phyloP scores from a whole-genome alignment of 345 rosid species.

The Hibiscus tridactylites region DNA sequence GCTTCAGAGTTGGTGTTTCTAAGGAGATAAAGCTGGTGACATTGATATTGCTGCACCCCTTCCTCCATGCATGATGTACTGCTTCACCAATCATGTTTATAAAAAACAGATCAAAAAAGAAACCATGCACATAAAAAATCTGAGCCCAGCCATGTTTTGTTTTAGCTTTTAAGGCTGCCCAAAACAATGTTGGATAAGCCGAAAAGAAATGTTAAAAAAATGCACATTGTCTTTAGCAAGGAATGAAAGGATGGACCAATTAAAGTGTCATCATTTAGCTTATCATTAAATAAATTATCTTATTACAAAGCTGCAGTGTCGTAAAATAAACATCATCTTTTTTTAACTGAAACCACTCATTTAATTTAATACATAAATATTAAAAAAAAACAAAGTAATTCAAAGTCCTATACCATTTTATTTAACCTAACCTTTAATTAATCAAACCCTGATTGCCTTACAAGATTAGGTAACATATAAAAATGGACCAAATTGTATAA shows the following conservation, averaged over 20 bases:
- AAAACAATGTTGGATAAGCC: not conserved
- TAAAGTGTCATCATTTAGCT: too few species aligned
- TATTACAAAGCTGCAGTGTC: too few species aligned
- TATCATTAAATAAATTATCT: too few species aligned
- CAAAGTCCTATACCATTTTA: not conserved
- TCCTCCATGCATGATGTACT: not conserved
- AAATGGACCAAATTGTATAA: not conserved
- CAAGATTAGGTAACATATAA: slow-evolving; percentile 15
- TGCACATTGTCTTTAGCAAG: not conserved
- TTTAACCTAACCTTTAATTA: slow-evolving; percentile 11
- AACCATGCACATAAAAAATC: not conserved
- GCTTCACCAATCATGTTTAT: not conserved
- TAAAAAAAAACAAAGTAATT: too few species aligned
- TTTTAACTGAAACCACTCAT: too few species aligned
- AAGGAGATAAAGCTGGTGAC: not conserved
- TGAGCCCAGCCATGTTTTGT: not conserved
- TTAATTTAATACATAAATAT: too few species aligned
- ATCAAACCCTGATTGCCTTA: slow-evolving; percentile 9
- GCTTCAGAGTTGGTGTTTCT: not conserved
- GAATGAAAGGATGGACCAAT: too few species aligned
- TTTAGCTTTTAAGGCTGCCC: not conserved
- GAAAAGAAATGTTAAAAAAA: not conserved
- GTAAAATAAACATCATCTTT: too few species aligned
- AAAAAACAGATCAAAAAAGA: too few species aligned
- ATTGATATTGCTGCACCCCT: not conserved